These are phyloP conservation scores for Phoma sp. DNA, from an alignment of 2,329 filamentous ascomycete genomes.

Conservation along the genomic window DNA sequence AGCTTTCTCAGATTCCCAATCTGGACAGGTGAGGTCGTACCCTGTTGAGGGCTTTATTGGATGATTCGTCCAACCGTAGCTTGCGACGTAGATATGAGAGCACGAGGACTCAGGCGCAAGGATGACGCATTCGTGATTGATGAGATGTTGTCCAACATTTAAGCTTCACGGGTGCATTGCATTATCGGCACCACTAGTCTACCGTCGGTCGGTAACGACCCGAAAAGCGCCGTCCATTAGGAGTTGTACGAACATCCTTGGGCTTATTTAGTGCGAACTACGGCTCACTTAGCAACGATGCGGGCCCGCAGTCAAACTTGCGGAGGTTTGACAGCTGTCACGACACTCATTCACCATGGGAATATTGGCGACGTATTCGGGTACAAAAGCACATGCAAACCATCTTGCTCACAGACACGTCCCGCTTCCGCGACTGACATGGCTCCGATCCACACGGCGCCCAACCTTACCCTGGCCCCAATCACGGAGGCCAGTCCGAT, in stretches of 20 bases:
- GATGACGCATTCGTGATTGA: neutral
- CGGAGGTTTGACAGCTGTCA: constrained; percentile 3
- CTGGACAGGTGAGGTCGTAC: neutral
- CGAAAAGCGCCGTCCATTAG: constrained; percentile 5
- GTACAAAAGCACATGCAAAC: constrained; percentile 1
- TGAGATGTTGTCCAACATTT: neutral
- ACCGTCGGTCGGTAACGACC: constrained; percentile 3
- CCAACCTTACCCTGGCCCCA: constrained; percentile 13
- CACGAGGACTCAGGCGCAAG: neutral
- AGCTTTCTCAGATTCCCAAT: neutral
- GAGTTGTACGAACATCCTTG: neutral
- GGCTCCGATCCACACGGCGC: constrained; percentile 18
- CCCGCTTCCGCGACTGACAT: constrained; percentile 16
- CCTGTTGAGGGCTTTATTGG: neutral
- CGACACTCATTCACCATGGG: neutral
- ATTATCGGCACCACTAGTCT: constrained; percentile 11
- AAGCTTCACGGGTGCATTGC: constrained; percentile 7
- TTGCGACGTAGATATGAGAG: neutral
- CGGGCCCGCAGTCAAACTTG: neutral
- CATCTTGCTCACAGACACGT: neutral
- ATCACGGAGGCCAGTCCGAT: constrained; percentile 21
- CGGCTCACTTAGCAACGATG: constrained; percentile 1
- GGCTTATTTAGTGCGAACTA: constrained; percentile 10
- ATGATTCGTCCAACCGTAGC: neutral
- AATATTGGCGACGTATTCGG: neutral